A percentile compares a stretch with the other conserved stretches of the same genome.
Conservation (phyloP, 805 yeast genomes). For the Metschnikowia koreensis region DNA sequence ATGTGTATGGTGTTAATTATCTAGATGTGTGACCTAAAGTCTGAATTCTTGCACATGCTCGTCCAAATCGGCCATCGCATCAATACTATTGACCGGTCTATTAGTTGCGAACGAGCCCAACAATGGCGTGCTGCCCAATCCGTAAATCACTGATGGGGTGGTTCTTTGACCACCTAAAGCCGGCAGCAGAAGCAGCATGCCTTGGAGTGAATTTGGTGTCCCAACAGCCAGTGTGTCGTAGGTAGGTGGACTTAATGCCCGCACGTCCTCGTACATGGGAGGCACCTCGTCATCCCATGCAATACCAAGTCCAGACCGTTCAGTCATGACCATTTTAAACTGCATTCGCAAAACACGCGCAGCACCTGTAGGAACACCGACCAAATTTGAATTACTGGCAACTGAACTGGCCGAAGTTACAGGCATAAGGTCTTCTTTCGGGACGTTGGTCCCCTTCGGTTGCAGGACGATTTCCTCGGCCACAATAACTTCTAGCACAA, state of each 20-base stretch:
- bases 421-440: conserved; percentile 25
- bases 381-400: conserved; percentile 15
- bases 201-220: conserved; percentile 40
- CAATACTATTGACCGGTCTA: conserved; percentile 21
- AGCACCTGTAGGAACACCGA: conserved; percentile 87
- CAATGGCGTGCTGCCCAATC: conserved; percentile 44
- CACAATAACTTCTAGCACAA: conserved; percentile 85
- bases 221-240: conserved; percentile 45
- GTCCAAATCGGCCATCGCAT: conserved; percentile 29
- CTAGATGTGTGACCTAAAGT: conserved; percentile 15
- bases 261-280: conserved; percentile 86
- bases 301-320: conserved; percentile 91
- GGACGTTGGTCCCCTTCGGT: conserved; percentile 7
- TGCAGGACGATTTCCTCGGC: conserved; percentile 78
- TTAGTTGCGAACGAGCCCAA: conserved; percentile 22
- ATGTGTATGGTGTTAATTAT: not conserved
- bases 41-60: conserved; percentile 35
- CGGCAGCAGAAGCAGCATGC: conserved; percentile 11
- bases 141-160: conserved; percentile 41
- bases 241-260: conserved; percentile 82
- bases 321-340: conserved; percentile 78
- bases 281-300: conserved; percentile 99
- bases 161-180: conserved; percentile 11
- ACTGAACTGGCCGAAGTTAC: conserved; percentile 23
- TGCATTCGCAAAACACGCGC: conserved; percentile 96